These are phyloP conservation scores for Senna siamea DNA, from an alignment of 306 rosid genomes.

Conservation along the genomic window DNA sequence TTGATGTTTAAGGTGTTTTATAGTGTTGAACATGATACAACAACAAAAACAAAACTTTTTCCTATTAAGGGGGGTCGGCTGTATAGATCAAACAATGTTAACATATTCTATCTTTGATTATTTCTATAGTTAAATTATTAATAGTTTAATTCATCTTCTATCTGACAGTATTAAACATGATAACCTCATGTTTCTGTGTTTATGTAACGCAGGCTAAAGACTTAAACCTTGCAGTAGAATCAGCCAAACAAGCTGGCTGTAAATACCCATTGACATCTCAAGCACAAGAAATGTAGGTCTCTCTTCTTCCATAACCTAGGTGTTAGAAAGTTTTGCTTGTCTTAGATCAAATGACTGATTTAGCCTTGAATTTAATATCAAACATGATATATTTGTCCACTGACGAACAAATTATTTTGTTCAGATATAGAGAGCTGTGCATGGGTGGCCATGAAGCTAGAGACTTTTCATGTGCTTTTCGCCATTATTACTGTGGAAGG, in stretches of 20 bases:
- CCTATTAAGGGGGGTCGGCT: too few species aligned
- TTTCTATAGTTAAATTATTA: too few species aligned
- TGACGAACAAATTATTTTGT: conserved; percentile 27
- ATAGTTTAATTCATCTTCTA: too few species aligned
- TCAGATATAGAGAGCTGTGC: conserved; percentile 73
- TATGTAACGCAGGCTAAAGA: conserved; percentile 69
- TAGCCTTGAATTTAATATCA: not conserved
- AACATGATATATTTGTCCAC: not conserved
- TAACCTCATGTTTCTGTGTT: conserved; percentile 2
- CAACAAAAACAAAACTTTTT: too few species aligned
- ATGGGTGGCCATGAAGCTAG: conserved; percentile 60
- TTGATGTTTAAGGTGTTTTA: conserved; percentile 3
- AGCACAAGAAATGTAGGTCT: conserved; percentile 73
- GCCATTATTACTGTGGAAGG: conserved; percentile 68
- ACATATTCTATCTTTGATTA: too few species aligned
- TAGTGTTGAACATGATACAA: not conserved
- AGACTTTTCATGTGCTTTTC: conserved; percentile 87
- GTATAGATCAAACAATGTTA: too few species aligned
- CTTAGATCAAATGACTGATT: not conserved
- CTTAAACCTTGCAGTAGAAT: conserved; percentile 76
- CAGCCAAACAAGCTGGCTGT: conserved; percentile 71
- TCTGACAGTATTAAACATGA: conserved; percentile 5
- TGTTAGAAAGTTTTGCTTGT: not conserved
- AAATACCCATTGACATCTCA: conserved; percentile 66
- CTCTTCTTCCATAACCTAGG: conserved; percentile 22